These are phyloP conservation scores for Kickxella alabastrina DNA, from an alignment of 192 early-diverging fungal species.

Conservation along the genomic window DNA sequence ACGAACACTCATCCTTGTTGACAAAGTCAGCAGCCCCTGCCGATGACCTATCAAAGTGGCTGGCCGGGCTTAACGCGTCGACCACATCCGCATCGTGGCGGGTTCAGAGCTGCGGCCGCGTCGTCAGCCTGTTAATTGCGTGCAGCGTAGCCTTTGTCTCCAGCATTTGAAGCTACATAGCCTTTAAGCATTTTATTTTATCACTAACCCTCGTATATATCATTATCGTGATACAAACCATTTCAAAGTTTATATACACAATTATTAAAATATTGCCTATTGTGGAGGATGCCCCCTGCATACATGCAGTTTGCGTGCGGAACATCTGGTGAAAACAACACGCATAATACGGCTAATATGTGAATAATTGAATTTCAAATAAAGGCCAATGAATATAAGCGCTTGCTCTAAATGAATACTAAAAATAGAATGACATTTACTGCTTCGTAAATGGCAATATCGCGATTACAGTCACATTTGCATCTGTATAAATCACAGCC, in stretches of 20 bases:
- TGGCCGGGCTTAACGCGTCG: constrained; percentile 18
- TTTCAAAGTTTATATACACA: too few species aligned
- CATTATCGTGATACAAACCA: too few species aligned
- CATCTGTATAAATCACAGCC: background rate
- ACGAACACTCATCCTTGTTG: background rate
- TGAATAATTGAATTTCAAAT: too few species aligned
- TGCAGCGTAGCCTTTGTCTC: constrained; percentile 8
- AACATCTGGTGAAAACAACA: too few species aligned
- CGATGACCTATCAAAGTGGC: constrained; percentile 36
- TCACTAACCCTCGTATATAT: too few species aligned
- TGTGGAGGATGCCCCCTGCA: too few species aligned
- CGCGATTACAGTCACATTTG: background rate
- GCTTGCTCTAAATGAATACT: too few species aligned
- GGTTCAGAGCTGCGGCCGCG: background rate
- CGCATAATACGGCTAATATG: too few species aligned
- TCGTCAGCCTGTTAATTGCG: background rate
- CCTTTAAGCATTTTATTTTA: background rate
- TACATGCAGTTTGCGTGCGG: too few species aligned
- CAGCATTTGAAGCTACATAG: background rate
- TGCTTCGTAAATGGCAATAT: background rate
- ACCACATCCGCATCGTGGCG: constrained; percentile 6
- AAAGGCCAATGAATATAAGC: too few species aligned
- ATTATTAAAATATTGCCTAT: too few species aligned
- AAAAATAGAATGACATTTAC: too few species aligned
- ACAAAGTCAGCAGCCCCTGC: background rate